A percentile compares a stretch with the other conserved stretches of the same genome.
Evolutionary conservation across 148 eudicot species (phyloP).

Genomic region (Rhododendron griersonianum): DNA sequence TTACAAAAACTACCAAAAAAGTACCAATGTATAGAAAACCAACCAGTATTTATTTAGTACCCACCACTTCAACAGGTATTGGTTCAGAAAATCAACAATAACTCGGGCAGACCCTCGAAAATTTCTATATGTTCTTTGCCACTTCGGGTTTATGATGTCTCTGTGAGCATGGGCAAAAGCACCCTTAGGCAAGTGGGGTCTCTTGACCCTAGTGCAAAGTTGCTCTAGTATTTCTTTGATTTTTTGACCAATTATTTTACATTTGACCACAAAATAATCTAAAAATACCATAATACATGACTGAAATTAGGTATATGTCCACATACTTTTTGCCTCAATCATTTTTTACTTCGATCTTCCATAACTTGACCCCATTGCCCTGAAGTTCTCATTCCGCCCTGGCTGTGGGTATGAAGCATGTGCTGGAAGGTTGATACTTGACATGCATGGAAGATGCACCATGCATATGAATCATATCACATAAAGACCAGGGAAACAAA

Average conservation of each 20-base stretch:
- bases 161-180: background rate
- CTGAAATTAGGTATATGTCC: background rate
- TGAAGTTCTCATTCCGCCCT: background rate
- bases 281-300: background rate
- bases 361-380: background rate
- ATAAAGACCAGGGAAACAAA: conserved; percentile 1
- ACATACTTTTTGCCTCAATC: background rate
- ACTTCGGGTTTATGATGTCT: background rate
- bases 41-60: background rate
- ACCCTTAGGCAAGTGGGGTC: background rate
- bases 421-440: background rate
- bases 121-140: background rate
- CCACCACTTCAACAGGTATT: background rate
- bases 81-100: background rate
- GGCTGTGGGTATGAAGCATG: background rate
- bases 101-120: background rate
- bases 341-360: background rate
- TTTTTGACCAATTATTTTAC: background rate
- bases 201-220: background rate
- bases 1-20: conserved; percentile 2
- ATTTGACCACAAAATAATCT: background rate
- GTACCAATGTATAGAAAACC: background rate
- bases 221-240: background rate
- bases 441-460: background rate
- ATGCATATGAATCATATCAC: background rate